These are phyloP conservation scores for Avena eriantha DNA, from an alignment of 176 grass and related monocot genomes.

Conservation along the genomic window DNA sequence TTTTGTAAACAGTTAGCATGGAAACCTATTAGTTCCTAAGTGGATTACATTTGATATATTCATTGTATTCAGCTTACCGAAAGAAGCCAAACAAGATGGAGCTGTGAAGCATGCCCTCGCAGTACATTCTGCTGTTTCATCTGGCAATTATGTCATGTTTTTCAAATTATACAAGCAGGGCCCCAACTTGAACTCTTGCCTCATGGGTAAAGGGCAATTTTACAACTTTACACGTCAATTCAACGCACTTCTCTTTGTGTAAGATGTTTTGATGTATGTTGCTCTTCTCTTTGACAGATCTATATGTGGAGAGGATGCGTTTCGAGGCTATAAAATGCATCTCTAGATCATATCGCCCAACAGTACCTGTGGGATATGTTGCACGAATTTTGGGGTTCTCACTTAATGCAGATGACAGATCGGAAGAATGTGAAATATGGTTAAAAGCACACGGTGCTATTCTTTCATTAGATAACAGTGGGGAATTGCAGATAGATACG, in stretches of 20 bases:
- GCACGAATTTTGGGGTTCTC: conserved; percentile 78
- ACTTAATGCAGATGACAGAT: conserved; percentile 44
- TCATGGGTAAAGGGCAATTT: conserved; percentile 77
- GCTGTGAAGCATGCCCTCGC: conserved; percentile 91
- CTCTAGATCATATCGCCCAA: conserved; percentile 81
- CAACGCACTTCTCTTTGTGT: conserved; percentile 26
- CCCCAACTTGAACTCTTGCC: conserved; percentile 84
- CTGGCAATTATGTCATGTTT: conserved; percentile 90
- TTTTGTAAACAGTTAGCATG: conserved; percentile 17
- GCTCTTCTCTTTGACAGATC: conserved; percentile 62
- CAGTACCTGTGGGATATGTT: conserved; percentile 70
- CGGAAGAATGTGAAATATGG: conserved; percentile 85
- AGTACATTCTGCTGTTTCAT: conserved; percentile 86
- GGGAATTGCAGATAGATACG: conserved; percentile 76
- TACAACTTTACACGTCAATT: conserved; percentile 25
- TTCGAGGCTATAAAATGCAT: conserved; percentile 94
- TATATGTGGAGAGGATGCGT: conserved; percentile 82
- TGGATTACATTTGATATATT: conserved; percentile 33
- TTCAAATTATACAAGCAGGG: conserved; percentile 89
- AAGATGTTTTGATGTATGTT: conserved; percentile 34
- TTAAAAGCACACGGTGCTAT: conserved; percentile 88
- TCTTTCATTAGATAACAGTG: conserved; percentile 59
- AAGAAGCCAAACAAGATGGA: conserved; percentile 75
- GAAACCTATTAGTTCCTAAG: conserved; percentile 17
- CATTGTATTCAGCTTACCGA: conserved; percentile 75